Evolutionary conservation across 257 asterid genomes (phyloP), one percentile per base, ranked within the genome.

Genomic region (Ajuga chamaepitys): DNA sequence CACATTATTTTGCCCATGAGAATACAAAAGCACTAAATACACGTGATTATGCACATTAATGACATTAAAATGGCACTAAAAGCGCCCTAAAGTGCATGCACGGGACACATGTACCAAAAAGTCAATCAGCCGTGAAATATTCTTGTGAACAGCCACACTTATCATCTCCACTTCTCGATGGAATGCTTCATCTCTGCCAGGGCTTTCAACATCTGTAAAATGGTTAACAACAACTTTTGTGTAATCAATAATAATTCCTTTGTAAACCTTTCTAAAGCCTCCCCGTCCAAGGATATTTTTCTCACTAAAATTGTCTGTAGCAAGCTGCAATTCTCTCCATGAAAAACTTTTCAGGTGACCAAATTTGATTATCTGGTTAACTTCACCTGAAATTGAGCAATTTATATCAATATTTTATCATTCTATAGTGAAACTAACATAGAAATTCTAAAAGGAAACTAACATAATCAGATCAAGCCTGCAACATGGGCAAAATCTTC

Each of bases 111-210:
- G n/a, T n/a, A n/a, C n/a, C n/a, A n/a, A n/a, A n/a, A n/a, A 92
- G 58, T 96, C 98, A 22, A 92, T 86, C 65, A 92, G 65, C 24
- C 90, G 80, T 48, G 88, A 71, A 45, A 92, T 90, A 74, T 92
- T 92, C 70, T 79, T 82, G 71, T 92, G 98, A 32, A 91, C 95
- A 72, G 98, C 98, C 44, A 91, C 96, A 70, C 96, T 88, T 46
- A 91, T 91, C 98, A 91, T 85, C 92, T 88, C 95, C 8, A 91
- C 95, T 78, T 91, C 98, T 14, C 98, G 91, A 58, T 83, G 92
- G 78, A 92, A 92, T 7, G 98, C 95, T 22, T 70, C 83, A 72
- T 92, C 98, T 32, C 96, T 93, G 35, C 96, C 95, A 3, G 98
- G 96, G 62, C 90, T 85, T 78, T 85, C 95, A 34, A 77, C 88